Evolutionary conservation across 2,329 filamentous ascomycete species (phyloP).

Genomic region (Pseudofabraea citricarpa): DNA sequence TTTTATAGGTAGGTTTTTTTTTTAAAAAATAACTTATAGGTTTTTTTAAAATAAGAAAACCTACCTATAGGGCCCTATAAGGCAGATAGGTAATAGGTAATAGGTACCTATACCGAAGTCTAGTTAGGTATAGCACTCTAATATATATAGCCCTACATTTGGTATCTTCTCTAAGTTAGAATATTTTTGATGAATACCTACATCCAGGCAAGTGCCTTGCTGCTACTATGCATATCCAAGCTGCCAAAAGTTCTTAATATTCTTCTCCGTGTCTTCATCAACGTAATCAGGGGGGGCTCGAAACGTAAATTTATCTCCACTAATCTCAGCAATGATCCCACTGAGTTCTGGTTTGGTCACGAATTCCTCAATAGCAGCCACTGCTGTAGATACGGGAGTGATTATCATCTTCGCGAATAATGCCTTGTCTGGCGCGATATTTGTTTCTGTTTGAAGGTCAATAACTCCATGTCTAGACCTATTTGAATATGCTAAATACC

Average conservation of each 20-base stretch:
- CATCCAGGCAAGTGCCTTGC: no score
- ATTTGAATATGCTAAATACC: no score
- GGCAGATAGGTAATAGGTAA: no score
- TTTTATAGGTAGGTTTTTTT: no score
- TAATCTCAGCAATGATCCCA: slow-evolving; percentile 45
- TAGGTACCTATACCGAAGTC: no score
- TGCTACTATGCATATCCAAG: slow-evolving; percentile 39
- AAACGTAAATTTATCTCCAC: slow-evolving; percentile 43
- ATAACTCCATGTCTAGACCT: slow-evolving; percentile 1
- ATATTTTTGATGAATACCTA: no score
- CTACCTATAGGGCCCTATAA: no score
- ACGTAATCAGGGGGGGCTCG: slow-evolving; percentile 39
- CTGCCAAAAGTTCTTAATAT: slow-evolving; percentile 42
- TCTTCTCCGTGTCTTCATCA: slow-evolving; percentile 41
- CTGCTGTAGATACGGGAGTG: slow-evolving; percentile 45
- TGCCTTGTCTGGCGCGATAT: slow-evolving; percentile 34
- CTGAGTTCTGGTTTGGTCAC: slow-evolving; percentile 34
- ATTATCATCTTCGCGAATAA: slow-evolving; percentile 44
- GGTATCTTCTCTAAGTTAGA: no score
- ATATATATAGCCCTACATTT: no score
- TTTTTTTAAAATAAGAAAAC: no score
- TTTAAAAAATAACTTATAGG: no score
- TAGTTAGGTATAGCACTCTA: no score
- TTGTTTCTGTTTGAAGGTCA: slow-evolving; percentile 33
- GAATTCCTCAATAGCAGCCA: slow-evolving; percentile 38